These are phyloP conservation scores for Micromonas commoda DNA, from an alignment of 139 green algal genomes.

Conservation along the genomic window DNA sequence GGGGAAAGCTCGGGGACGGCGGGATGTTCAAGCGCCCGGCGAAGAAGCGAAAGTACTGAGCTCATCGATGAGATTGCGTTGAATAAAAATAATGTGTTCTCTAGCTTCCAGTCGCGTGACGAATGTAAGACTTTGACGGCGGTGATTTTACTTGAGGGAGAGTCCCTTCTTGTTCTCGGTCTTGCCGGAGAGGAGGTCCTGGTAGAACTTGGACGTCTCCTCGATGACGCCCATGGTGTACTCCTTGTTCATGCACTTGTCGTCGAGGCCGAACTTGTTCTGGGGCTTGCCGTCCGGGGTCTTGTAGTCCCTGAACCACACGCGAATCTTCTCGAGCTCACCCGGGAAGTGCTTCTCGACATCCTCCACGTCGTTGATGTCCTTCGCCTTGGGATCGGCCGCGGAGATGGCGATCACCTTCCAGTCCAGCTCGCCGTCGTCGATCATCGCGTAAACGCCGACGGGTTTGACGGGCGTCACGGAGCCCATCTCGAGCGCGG, in stretches of 20 bases:
- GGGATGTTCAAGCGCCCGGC: not conserved
- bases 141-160: conserved; percentile 33
- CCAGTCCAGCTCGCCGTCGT: conserved; percentile 99
- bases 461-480: conserved; percentile 76
- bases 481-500: conserved; percentile 64
- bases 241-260: conserved; percentile 79
- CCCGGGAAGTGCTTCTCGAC: conserved; percentile 93
- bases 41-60: not conserved
- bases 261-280: conserved; percentile 89
- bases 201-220: conserved; percentile 39
- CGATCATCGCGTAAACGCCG: conserved; percentile 93
- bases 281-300: conserved; percentile 92
- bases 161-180: conserved; percentile 37
- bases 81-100: too few relatives aligned
- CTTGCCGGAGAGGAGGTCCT: conserved; percentile 28
- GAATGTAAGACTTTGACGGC: too few relatives aligned
- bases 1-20: not conserved
- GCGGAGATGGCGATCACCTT: conserved; percentile 89
- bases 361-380: conserved; percentile 90
- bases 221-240: conserved; percentile 58
- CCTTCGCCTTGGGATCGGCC: conserved; percentile 83
- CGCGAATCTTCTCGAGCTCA: conserved; percentile 82
- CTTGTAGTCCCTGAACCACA: conserved; percentile 99
- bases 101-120: too few relatives aligned
- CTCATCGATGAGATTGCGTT: too few relatives aligned